Conservation (phyloP, 1,139 yeast genomes). For the Debaryomyces nepalensis region DNA sequence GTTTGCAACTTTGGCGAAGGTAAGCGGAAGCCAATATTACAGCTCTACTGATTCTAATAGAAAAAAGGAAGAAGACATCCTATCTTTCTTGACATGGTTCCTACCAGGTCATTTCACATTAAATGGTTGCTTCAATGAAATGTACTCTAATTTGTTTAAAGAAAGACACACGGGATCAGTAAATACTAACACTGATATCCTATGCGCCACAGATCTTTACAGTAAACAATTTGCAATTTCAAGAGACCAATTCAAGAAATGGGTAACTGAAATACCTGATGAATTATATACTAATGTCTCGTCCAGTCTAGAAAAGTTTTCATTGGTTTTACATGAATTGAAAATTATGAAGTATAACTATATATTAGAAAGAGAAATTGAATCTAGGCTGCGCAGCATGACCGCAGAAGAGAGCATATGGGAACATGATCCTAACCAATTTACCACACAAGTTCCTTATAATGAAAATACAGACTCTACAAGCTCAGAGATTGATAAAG, state of each 20-base stretch:
- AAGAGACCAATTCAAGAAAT: slow-evolving; percentile 14
- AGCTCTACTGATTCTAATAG: slow-evolving; percentile 8
- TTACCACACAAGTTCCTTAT: not conserved
- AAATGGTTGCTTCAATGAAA: slow-evolving; percentile 11
- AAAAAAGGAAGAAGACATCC: slow-evolving; percentile 14
- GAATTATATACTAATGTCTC: slow-evolving; percentile 14
- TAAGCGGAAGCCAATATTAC: slow-evolving; percentile 13
- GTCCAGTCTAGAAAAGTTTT: slow-evolving; percentile 11
- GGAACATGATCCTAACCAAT: not conserved
- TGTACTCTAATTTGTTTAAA: slow-evolving; percentile 8
- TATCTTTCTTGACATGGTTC: slow-evolving; percentile 13
- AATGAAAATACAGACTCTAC: not conserved
- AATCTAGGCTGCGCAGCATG: not conserved
- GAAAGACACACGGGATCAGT: not conserved
- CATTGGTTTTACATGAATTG: slow-evolving; percentile 13
- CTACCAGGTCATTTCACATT: slow-evolving; percentile 13
- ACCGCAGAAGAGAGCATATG: not conserved
- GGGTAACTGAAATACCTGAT: slow-evolving; percentile 18
- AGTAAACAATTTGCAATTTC: slow-evolving; percentile 6
- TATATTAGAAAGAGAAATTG: slow-evolving; percentile 10
- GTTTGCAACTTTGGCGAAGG: slow-evolving; percentile 10
- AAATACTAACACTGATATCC: not conserved
- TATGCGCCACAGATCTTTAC: slow-evolving; percentile 4
- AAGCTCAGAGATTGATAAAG: too few species aligned
- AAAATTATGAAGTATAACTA: slow-evolving; percentile 15